These are phyloP conservation scores for Sanguinoderma infundibulare DNA, from an alignment of 1,284 basidiomycete species.

Conservation along the genomic window DNA sequence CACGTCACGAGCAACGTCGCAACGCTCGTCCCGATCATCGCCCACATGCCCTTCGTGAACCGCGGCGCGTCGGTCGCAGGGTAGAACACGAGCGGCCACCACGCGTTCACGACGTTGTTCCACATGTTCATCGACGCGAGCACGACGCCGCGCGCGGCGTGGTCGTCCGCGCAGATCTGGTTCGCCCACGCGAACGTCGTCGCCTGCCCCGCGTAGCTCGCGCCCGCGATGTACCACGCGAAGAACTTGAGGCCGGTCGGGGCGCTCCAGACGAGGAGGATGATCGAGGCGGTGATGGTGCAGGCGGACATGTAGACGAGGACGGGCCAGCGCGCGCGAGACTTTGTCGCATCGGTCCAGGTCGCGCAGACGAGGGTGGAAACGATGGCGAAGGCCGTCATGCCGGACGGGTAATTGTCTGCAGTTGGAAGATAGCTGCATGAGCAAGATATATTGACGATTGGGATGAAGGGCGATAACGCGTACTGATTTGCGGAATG, in stretches of 20 bases:
- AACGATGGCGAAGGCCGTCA: constrained; percentile 66
- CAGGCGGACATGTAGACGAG: constrained; percentile 65
- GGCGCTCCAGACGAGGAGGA: constrained; percentile 60
- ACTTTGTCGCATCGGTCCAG: constrained; percentile 59
- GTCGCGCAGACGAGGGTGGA: constrained; percentile 66
- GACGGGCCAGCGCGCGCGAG: constrained; percentile 62
- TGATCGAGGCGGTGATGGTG: constrained; percentile 57
- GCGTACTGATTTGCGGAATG: constrained; percentile 60
- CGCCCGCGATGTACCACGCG: constrained; percentile 68
- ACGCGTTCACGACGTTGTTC: constrained; percentile 73
- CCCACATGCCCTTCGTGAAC: constrained; percentile 68
- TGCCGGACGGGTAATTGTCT: constrained; percentile 72
- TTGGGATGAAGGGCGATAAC: not conserved
- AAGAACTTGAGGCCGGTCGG: constrained; percentile 67
- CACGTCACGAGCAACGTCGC: constrained; percentile 61
- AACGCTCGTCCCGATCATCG: constrained; percentile 61
- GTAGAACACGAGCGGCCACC: constrained; percentile 74
- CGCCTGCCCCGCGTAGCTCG: constrained; percentile 69
- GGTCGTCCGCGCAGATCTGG: constrained; percentile 69
- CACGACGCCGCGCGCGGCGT: constrained; percentile 68
- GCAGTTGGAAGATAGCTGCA: not conserved
- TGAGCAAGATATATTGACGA: not conserved
- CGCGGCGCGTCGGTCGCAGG: constrained; percentile 67
- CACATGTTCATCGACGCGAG: constrained; percentile 79
- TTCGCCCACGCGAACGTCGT: constrained; percentile 79